A percentile compares a stretch with the other conserved stretches of the same genome.
Evolutionary conservation across 2,329 filamentous ascomycete genomes (phyloP).

Genomic region (Diplodia scrobiculata): DNA sequence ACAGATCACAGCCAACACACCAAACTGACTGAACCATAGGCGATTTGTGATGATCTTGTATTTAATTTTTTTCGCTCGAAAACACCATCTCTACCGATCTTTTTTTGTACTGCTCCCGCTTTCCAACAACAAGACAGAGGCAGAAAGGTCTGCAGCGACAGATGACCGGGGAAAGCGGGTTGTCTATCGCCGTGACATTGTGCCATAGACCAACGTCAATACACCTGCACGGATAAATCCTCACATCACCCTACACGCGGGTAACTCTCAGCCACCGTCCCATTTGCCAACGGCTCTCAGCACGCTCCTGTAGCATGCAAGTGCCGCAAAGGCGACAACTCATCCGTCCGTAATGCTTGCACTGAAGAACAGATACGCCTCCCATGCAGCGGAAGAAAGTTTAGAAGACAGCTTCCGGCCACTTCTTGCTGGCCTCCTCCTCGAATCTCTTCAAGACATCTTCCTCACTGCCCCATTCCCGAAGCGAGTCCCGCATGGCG

Average conservation of each 20-base stretch:
- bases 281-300: neutral
- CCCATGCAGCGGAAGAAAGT: neutral
- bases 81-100: conserved; percentile 2
- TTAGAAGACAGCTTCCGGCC: conserved; percentile 41
- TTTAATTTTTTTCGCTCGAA: neutral
- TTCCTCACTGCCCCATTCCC: conserved; percentile 54
- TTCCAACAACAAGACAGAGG: conserved; percentile 1
- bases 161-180: neutral
- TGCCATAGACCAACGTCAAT: neutral
- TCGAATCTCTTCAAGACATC: conserved; percentile 55
- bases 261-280: neutral
- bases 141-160: neutral
- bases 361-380: neutral
- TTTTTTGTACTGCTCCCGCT: conserved; percentile 11
- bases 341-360: neutral
- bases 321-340: neutral
- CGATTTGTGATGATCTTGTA: neutral
- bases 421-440: conserved; percentile 44
- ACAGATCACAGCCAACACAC: neutral
- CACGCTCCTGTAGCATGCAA: neutral
- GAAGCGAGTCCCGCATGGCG: conserved; percentile 56
- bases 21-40: neutral
- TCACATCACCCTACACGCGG: neutral
- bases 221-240: neutral
- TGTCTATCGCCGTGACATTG: neutral